A percentile compares a stretch with the other conserved stretches of the same genome.
Conservation (phyloP, 2,329 filamentous ascomycete genomes). For the Aspergillus costaricaensis region DNA sequence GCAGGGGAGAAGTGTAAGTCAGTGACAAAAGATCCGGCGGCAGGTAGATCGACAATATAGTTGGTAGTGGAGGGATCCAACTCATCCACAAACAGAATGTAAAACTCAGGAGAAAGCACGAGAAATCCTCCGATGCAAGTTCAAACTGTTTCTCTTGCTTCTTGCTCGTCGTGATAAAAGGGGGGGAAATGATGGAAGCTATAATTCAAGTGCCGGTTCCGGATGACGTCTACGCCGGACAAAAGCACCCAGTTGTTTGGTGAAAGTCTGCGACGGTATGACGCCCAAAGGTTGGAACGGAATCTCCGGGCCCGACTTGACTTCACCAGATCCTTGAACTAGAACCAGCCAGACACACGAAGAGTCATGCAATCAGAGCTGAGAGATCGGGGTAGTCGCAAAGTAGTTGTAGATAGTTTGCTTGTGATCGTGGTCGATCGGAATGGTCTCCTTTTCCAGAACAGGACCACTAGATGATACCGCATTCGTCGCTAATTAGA, state of each 20-base stretch:
- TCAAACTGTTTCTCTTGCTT: neutral
- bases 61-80: neutral
- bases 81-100: too few relatives aligned
- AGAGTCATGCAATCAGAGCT: conserved; percentile 3
- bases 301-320: conserved; percentile 18
- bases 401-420: neutral
- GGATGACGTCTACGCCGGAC: conserved; percentile 41
- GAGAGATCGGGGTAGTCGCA: neutral
- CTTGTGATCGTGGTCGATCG: neutral
- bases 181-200: conserved; percentile 10
- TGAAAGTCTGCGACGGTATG: conserved; percentile 24
- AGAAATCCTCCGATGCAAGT: neutral
- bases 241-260: neutral
- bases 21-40: too few relatives aligned
- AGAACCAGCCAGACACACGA: neutral
- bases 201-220: conserved; percentile 19
- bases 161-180: conserved; percentile 5
- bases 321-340: conserved; percentile 8
- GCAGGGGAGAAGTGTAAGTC: neutral
- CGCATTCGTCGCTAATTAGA: neutral
- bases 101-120: neutral
- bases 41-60: neutral
- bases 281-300: conserved; percentile 21
- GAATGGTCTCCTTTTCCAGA: neutral
- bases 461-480: neutral